Evolutionary conservation across 2,329 filamentous ascomycete species (phyloP).

Genomic region (Arachnomyces sp.): DNA sequence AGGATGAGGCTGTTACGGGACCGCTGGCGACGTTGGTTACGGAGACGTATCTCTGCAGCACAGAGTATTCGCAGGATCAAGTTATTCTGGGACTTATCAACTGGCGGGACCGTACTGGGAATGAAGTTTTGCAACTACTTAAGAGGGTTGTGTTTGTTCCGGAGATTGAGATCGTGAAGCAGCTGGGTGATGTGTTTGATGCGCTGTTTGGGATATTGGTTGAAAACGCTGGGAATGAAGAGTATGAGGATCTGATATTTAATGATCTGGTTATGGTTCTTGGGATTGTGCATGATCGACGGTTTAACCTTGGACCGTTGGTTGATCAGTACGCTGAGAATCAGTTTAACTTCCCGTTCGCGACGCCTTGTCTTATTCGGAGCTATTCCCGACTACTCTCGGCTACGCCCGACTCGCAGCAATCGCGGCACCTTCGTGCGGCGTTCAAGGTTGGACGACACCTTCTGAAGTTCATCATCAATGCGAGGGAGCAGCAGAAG

Average conservation of each 20-base stretch:
- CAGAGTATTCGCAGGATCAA: constrained; percentile 86
- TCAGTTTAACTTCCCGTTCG: constrained; percentile 87
- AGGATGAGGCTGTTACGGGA: constrained; percentile 65
- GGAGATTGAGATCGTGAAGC: constrained; percentile 95
- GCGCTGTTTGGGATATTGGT: constrained; percentile 85
- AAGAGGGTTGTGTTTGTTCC: constrained; percentile 85
- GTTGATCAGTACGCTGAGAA: constrained; percentile 86
- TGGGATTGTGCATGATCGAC: constrained; percentile 85
- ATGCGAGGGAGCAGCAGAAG: constrained; percentile 75
- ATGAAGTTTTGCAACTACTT: constrained; percentile 64
- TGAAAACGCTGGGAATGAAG: constrained; percentile 81
- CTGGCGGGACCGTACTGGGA: constrained; percentile 69
- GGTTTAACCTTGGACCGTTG: constrained; percentile 83
- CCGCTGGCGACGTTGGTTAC: constrained; percentile 71
- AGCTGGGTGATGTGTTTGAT: constrained; percentile 81
- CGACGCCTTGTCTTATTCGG: constrained; percentile 75
- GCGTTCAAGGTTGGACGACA: constrained; percentile 93
- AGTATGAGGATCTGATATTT: constrained; percentile 89
- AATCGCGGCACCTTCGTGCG: constrained; percentile 73
- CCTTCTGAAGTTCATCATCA: constrained; percentile 89
- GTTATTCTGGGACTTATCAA: constrained; percentile 72
- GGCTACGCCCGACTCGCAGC: constrained; percentile 73
- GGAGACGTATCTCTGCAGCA: constrained; percentile 87
- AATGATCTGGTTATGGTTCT: constrained; percentile 81
- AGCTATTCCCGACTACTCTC: constrained; percentile 78